Evolutionary conservation across 306 rosid species (phyloP), one percentile per base, ranked within the genome.

Genomic region (Cyamopsis tetragonoloba): DNA sequence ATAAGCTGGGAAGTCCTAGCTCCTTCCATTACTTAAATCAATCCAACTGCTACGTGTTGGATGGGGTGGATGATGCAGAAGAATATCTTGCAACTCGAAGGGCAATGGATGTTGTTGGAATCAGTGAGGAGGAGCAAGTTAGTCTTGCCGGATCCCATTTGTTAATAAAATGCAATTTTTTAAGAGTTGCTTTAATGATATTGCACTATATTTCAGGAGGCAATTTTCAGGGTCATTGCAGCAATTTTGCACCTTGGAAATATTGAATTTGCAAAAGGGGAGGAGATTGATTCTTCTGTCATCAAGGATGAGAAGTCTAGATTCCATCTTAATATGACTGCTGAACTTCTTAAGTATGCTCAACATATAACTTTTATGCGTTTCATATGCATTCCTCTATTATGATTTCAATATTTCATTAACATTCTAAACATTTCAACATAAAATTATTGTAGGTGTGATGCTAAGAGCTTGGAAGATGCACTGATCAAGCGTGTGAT

Each of bases 101-200:
- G 81, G 99, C 99, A 42, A 95, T 95, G 99, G 99, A 95, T 88
- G 37, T 95, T 62, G 96, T 95, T 76, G 99, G 99, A 80, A 95
- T 95, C 86, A 88, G 92, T 56, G 97, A 95, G 66, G 96, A 82
- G 75, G 99, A 95, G 81, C 99, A 95, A 87, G 99, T 87, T 32
- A 38, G 71, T 74, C 72, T 64, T 83, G 56, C 55, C 26, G 43
- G 12, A 43, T 76, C 47, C 66, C 39, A 44, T 7, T 31, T 67
- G 18, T 73, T 78, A 63, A 41, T 20, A 64, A 60, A 44, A 28
- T 23, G 8, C 13, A 50, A 54, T 5, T 32, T 57, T 12, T 54
- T 60, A 13, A 6, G 18, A 47, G 43, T 66, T 77, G 30, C 51
- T 72, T 60, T 61, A 26, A 32, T 81, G 47, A 51, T 80, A 77